Evolutionary conservation across 1,139 yeast species (phyloP).

Genomic region (Zygotorulaspora mrakii): DNA sequence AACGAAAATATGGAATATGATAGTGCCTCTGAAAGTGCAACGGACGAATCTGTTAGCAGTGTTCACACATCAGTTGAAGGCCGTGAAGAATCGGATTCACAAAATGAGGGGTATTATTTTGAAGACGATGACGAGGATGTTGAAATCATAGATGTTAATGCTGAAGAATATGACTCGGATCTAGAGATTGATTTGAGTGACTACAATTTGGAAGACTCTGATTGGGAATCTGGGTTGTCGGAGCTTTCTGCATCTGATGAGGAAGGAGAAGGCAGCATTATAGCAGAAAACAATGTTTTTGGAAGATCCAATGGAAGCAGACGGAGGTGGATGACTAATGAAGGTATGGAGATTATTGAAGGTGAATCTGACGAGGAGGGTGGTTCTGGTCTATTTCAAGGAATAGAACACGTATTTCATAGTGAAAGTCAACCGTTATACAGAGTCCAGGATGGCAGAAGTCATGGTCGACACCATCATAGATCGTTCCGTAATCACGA

Average conservation of each 20-base stretch:
- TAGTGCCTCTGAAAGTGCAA: constrained; percentile 28
- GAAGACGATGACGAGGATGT: constrained; percentile 31
- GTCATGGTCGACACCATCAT: constrained; percentile 20
- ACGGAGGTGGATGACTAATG: constrained; percentile 33
- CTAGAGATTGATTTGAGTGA: constrained; percentile 37
- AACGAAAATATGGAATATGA: constrained; percentile 26
- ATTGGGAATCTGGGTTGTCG: constrained; percentile 37
- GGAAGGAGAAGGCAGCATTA: constrained; percentile 27
- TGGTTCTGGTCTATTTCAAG: constrained; percentile 33
- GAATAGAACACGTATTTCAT: constrained; percentile 34
- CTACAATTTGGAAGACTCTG: constrained; percentile 38
- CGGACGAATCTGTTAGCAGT: constrained; percentile 27
- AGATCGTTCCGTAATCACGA: constrained; percentile 22
- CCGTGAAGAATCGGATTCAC: constrained; percentile 26
- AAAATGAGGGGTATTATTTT: constrained; percentile 22
- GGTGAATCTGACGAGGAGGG: constrained; percentile 35
- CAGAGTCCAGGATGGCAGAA: constrained; percentile 27
- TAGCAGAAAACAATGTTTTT: constrained; percentile 18
- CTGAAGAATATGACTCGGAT: constrained; percentile 36
- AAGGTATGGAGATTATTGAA: constrained; percentile 33
- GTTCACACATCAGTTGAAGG: constrained; percentile 9
- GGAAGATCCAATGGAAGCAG: constrained; percentile 20
- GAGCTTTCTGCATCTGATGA: constrained; percentile 33
- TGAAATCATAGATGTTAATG: constrained; percentile 39
- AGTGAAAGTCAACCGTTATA: constrained; percentile 31